These are phyloP conservation scores for Cordia subcordata DNA, from an alignment of 257 asterid species.

Conservation along the genomic window DNA sequence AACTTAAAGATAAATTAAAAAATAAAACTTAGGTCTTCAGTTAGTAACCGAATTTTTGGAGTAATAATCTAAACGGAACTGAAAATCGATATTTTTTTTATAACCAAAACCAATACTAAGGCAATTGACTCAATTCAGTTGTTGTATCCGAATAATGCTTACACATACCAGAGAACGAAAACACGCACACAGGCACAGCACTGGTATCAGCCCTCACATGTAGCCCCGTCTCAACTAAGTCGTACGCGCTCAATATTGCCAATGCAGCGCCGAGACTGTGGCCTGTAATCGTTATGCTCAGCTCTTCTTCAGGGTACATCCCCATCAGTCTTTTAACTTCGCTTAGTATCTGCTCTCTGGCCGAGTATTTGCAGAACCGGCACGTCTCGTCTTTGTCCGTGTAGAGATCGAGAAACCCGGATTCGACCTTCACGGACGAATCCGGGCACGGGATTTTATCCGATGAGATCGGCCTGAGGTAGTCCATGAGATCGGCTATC, in stretches of 20 bases:
- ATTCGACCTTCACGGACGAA: slow-evolving; percentile 24
- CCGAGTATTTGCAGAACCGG: slow-evolving; percentile 26
- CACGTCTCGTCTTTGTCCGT: slow-evolving; percentile 20
- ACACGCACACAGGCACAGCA: slow-evolving; percentile 28
- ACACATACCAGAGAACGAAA: too few species aligned
- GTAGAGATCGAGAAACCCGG: slow-evolving; percentile 28
- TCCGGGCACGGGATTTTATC: slow-evolving; percentile 21
- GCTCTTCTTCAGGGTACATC: slow-evolving; percentile 14
- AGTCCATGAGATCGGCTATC: slow-evolving; percentile 24
- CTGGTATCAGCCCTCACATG: slow-evolving; percentile 6
- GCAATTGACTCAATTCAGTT: too few species aligned
- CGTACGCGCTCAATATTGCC: slow-evolving; percentile 29
- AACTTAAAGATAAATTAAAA: too few species aligned
- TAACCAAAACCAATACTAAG: too few species aligned
- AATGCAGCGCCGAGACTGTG: slow-evolving; percentile 27
- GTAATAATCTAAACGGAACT: too few species aligned
- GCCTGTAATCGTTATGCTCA: slow-evolving; percentile 27
- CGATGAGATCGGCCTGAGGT: slow-evolving; percentile 6
- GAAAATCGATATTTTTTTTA: too few species aligned
- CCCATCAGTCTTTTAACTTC: slow-evolving; percentile 25
- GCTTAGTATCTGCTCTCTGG: slow-evolving; percentile 19
- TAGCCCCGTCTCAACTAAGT: slow-evolving; percentile 21
- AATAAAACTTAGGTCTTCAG: too few species aligned
- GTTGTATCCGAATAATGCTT: too few species aligned
- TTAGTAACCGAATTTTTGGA: too few species aligned